phyloP scores from a whole-genome alignment of 768 basidiomycete genomes.

The Mycena epipterygia region DNA sequence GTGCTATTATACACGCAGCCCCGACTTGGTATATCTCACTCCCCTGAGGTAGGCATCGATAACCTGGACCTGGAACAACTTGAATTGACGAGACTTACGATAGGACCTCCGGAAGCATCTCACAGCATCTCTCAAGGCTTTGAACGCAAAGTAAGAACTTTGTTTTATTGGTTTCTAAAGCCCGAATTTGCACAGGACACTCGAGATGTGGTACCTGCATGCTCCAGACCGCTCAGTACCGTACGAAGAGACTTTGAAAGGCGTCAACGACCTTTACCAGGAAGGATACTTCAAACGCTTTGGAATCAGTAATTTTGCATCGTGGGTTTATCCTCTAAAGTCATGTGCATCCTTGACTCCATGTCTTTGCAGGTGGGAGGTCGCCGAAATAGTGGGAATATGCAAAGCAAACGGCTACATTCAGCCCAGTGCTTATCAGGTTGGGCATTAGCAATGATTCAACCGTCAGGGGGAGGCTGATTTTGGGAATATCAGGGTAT shows the following conservation, averaged over 20 bases:
- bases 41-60: conserved; percentile 39
- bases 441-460: too few relatives aligned
- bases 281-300: conserved; percentile 74
- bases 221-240: conserved; percentile 71
- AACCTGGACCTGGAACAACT: neutral
- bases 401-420: conserved; percentile 68
- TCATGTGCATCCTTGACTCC: conserved; percentile 24
- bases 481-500: conserved; percentile 69
- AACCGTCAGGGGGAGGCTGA: too few relatives aligned
- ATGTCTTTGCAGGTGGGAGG: conserved; percentile 63
- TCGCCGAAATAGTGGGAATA: conserved; percentile 71
- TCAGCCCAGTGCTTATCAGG: conserved; percentile 69
- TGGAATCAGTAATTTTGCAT: conserved; percentile 72
- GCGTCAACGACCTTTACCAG: conserved; percentile 66
- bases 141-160: conserved; percentile 59
- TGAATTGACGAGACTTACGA: too few relatives aligned
- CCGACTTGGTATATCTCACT: conserved; percentile 43
- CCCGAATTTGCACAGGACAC: conserved; percentile 53
- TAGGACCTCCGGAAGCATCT: conserved; percentile 63
- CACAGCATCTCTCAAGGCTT: conserved; percentile 57
- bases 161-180: neutral
- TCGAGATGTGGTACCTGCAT: conserved; percentile 70
- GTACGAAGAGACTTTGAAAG: conserved; percentile 68
- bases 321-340: conserved; percentile 48
- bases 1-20: neutral